Evolutionary conservation across 2,329 filamentous ascomycete genomes (phyloP).

Genomic region (Stromatinia cepivora): DNA sequence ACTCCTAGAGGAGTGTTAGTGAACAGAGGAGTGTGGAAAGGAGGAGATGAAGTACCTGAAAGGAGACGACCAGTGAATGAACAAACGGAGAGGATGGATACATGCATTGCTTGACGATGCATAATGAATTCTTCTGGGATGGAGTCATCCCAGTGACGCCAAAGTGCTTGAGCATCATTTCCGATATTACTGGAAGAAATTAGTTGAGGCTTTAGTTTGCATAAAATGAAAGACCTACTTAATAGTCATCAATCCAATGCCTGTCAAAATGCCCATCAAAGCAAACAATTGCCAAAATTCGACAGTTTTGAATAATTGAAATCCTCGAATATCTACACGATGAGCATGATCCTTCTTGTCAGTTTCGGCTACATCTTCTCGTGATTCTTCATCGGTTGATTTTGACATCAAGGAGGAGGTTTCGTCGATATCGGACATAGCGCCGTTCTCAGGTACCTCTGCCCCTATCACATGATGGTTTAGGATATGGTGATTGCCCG

Average conservation of each 20-base stretch:
- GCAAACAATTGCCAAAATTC: slow-evolving; percentile 92
- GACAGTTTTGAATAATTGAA: slow-evolving; percentile 66
- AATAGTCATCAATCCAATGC: slow-evolving; percentile 97
- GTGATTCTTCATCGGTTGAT: slow-evolving; percentile 47
- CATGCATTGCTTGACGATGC: slow-evolving; percentile 82
- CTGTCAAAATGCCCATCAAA: slow-evolving; percentile 86
- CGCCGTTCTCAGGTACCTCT: slow-evolving; percentile 36
- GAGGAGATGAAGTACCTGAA: not conserved
- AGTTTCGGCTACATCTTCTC: slow-evolving; percentile 50
- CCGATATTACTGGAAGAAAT: slow-evolving; percentile 75
- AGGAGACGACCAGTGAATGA: slow-evolving; percentile 81
- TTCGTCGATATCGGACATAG: slow-evolving; percentile 60
- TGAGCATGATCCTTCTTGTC: slow-evolving; percentile 70
- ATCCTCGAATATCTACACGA: slow-evolving; percentile 87
- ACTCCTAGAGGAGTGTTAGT: slow-evolving; percentile 54
- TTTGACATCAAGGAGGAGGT: slow-evolving; percentile 76
- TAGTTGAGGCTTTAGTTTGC: not conserved
- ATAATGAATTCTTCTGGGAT: slow-evolving; percentile 74
- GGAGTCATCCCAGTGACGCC: slow-evolving; percentile 78
- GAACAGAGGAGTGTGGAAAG: slow-evolving; percentile 39
- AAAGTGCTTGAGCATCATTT: slow-evolving; percentile 81
- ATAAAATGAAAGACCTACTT: slow-evolving; percentile 65
- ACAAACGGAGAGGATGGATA: slow-evolving; percentile 87
- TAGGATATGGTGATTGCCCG: slow-evolving; percentile 37
- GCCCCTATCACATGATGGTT: slow-evolving; percentile 37